Evolutionary conservation across 805 yeast species (phyloP), one percentile per base, ranked within the genome.

Genomic region (Lachancea meyersii): DNA sequence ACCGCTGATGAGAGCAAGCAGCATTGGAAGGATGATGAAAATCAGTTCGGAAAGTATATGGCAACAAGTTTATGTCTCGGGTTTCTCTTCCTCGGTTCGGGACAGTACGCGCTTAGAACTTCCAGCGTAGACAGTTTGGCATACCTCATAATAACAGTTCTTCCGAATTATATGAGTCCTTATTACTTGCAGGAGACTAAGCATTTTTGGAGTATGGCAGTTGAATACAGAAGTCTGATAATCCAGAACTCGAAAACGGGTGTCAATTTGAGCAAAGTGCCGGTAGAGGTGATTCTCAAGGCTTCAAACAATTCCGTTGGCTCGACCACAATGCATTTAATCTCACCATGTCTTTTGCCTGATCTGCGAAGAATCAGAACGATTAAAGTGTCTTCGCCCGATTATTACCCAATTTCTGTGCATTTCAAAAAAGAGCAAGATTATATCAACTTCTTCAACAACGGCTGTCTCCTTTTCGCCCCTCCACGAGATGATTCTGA

Each of bases 191-290:
- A 87, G 59, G 96, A 94, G 1, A 65, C 88, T 28, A 71, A 95
- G 32, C 94, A 88, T 60, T 82, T 93, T 49, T 93, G 97, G 97
- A 82, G 88, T 1, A 64, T 93, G 47, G 76, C 94, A 0, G 82
- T 83, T 4, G 88, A 82, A 50, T 82, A 82, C 2, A 68, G 96
- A 45, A 87, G 96, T 58, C 64, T 93, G n/a, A 74, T 85, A 4
- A 72, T 82, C 1, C 71, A 93, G 44, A 87, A 88, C 57, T 79
- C 82, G 7, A 75, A 73, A 17, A 73, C 82, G 0, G 75, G 70
- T 4, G 70, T 67, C 31, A 80, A 87, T 0, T 68, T 77, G 13
- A 71, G 74, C 44, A 51, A 49, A 24, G 48, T 69, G 61, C 27
- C 73, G 64, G 31, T 77, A 60, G 53, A 67, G 36, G 51, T 73